Evolutionary conservation across 2,329 filamentous ascomycete species (phyloP).

Genomic region (Nigrospora oryzae): DNA sequence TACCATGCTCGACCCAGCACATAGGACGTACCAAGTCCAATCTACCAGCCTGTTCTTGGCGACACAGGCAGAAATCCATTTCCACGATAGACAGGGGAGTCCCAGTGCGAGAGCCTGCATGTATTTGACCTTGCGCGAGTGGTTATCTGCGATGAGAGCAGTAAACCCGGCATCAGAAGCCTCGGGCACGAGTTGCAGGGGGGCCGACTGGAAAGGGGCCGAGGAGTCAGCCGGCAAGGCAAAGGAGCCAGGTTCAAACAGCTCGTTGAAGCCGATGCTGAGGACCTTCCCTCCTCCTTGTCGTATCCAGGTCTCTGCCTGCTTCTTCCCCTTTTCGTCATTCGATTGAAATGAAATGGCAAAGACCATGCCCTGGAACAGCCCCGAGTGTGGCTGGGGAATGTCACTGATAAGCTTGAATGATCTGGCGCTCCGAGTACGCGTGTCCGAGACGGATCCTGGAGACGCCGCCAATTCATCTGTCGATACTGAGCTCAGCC

Average conservation of each 20-base stretch:
- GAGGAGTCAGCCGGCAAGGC: conserved; percentile 17
- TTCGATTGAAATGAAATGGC: conserved; percentile 62
- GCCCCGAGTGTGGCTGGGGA: not conserved
- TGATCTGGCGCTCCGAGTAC: conserved; percentile 1
- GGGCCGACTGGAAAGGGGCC: conserved; percentile 9
- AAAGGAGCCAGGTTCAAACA: conserved; percentile 51
- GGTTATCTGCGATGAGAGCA: conserved; percentile 75
- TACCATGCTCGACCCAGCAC: conserved; percentile 71
- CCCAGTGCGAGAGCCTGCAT: conserved; percentile 90
- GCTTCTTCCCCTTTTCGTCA: not conserved
- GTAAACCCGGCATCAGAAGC: conserved; percentile 62
- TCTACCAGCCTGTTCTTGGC: conserved; percentile 52
- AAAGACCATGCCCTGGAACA: conserved; percentile 82
- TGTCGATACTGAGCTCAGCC: conserved; percentile 24
- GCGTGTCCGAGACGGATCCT: conserved; percentile 18
- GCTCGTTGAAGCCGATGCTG: conserved; percentile 66
- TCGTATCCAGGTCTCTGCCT: conserved; percentile 42
- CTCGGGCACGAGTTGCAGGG: conserved; percentile 48
- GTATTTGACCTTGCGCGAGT: conserved; percentile 84
- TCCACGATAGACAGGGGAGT: conserved; percentile 73
- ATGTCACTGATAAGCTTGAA: conserved; percentile 3
- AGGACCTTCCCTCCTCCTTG: conserved; percentile 67
- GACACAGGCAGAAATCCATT: conserved; percentile 73
- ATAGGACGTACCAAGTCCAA: conserved; percentile 77
- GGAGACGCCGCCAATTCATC: conserved; percentile 39